Evolutionary conservation across 495 filamentous ascomycete genomes (phyloP).

Genomic region (Filosporella fistucella): DNA sequence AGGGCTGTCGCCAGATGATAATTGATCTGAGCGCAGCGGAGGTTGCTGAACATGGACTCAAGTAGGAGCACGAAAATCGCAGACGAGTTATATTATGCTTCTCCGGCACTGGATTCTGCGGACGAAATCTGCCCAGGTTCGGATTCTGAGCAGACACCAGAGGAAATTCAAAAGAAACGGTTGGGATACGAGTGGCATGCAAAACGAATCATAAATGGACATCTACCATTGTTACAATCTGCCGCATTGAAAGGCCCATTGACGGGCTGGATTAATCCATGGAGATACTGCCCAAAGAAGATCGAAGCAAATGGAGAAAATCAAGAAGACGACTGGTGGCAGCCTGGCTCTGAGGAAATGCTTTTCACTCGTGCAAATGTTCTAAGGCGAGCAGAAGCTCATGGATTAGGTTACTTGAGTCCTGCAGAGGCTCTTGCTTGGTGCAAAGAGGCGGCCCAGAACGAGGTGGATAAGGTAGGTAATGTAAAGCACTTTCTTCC

Average conservation of each 20-base stretch:
- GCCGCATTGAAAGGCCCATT: constrained; percentile 22
- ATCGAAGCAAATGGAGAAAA: neutral
- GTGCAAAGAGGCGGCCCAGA: constrained; percentile 18
- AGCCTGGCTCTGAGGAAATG: constrained; percentile 18
- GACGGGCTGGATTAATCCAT: constrained; percentile 23
- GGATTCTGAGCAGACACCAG: constrained; percentile 17
- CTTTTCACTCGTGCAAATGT: constrained; percentile 21
- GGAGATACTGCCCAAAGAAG: constrained; percentile 8
- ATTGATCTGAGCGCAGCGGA: no score
- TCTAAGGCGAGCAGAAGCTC: constrained; percentile 14
- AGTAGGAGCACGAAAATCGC: no score
- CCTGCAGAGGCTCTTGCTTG: constrained; percentile 16
- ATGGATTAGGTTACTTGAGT: constrained; percentile 19
- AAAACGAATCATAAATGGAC: constrained; percentile 9
- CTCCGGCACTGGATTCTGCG: constrained; percentile 3
- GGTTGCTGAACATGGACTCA: no score
- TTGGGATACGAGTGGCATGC: constrained; percentile 19
- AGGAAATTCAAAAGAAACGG: constrained; percentile 13
- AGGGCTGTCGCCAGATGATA: no score
- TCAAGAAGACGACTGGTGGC: constrained; percentile 12
- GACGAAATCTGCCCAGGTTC: constrained; percentile 23
- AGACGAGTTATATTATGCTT: constrained; percentile 17
- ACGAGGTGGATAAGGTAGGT: neutral
- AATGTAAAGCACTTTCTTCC: neutral
- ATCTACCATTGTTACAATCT: constrained; percentile 22